Percentiles rank a stretch among this genome's conserved stretches.
Conservation (phyloP, 2,329 filamentous ascomycete genomes). For the Zymoseptoria ardabiliae region DNA sequence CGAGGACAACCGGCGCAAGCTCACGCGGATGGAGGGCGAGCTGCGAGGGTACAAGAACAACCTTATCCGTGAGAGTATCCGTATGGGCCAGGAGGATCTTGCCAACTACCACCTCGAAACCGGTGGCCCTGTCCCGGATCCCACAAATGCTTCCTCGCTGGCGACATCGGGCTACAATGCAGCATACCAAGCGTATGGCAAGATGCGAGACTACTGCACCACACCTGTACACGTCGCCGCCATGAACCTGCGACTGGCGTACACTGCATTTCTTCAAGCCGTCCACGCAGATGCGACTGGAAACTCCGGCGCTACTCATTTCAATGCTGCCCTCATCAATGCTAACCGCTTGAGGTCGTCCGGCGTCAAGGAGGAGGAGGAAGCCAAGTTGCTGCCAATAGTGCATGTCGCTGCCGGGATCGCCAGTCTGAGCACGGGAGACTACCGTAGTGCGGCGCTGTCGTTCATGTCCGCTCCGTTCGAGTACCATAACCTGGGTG, state of each 20-base stretch:
- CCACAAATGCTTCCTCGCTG: slow-evolving; percentile 13
- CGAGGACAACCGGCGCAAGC: slow-evolving; percentile 61
- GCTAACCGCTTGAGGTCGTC: slow-evolving; percentile 41
- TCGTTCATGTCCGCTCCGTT: slow-evolving; percentile 61
- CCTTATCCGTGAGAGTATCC: slow-evolving; percentile 90
- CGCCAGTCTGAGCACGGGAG: slow-evolving; percentile 49
- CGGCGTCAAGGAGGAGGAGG: slow-evolving; percentile 49
- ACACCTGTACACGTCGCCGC: slow-evolving; percentile 76
- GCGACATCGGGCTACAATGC: slow-evolving; percentile 49
- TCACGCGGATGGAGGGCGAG: slow-evolving; percentile 70
- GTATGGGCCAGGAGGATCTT: slow-evolving; percentile 87
- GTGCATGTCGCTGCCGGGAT: slow-evolving; percentile 56
- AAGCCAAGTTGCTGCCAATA: slow-evolving; percentile 54
- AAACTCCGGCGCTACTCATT: slow-evolving; percentile 27
- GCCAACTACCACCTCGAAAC: slow-evolving; percentile 74
- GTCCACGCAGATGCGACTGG: slow-evolving; percentile 35
- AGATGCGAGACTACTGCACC: slow-evolving; percentile 87
- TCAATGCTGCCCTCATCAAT: slow-evolving; percentile 54
- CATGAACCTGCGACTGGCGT: slow-evolving; percentile 70
- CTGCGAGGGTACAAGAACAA: slow-evolving; percentile 94
- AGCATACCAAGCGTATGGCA: slow-evolving; percentile 69
- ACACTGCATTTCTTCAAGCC: slow-evolving; percentile 75
- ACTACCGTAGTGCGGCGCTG: slow-evolving; percentile 61
- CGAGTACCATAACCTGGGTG: slow-evolving; percentile 34
- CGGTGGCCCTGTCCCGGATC: slow-evolving; percentile 44